Base-by-base conservation (phyloP, 2,329 filamentous ascomycete species). In the Apiospora sp. region DNA sequence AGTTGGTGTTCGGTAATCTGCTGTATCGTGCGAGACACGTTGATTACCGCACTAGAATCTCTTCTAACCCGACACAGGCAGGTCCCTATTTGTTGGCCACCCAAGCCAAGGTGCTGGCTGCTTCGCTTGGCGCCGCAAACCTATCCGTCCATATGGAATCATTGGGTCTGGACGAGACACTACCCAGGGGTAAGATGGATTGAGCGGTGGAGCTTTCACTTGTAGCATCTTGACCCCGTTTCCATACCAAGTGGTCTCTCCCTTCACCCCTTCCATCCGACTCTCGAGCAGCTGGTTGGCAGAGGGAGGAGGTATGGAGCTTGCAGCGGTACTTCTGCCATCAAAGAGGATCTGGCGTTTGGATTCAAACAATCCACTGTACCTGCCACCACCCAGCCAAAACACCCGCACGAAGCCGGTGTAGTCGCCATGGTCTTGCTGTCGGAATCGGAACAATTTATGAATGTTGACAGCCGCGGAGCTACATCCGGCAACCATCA, bases 31-130 rank as follows among this genome's bases (percentile, higher is more conserved):
- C 34, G 19, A 64, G 58, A 37, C 34, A 64, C 34, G 58, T 41
- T 41, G 34, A n/a, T 64, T 41, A 64, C 22, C 16, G n/a, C 58
- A 64, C 58, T 64, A 64, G 16, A 64, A 64, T 34, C 58, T 41
- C 34, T 34, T 34, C 58, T 64, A 64, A 19, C 34, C 58, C 58
- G 34, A 64, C 58, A 64, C 58, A 64, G 58, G 58, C 58, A 64
- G 58, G 58, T 64, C 30, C 22, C 34, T 30, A 41, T n/a, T 22
- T 10, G 58, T 41, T 41, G 34, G 58, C n/a, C 37, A 37, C 41
- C 34, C 34, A 34, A 8, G 54, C 19, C 54, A 30, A 19, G 54
- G 12, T 37, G 30, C 54, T 34, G 54, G 30, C 54, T 34, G 54
- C 16, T 30, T 61, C 54, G 54, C 54, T 61, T 61, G 54, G 54